A percentile compares a stretch with the other conserved stretches of the same genome.
phyloP scores from a whole-genome alignment of 768 basidiomycete genomes.

The Rickenella mellea region DNA sequence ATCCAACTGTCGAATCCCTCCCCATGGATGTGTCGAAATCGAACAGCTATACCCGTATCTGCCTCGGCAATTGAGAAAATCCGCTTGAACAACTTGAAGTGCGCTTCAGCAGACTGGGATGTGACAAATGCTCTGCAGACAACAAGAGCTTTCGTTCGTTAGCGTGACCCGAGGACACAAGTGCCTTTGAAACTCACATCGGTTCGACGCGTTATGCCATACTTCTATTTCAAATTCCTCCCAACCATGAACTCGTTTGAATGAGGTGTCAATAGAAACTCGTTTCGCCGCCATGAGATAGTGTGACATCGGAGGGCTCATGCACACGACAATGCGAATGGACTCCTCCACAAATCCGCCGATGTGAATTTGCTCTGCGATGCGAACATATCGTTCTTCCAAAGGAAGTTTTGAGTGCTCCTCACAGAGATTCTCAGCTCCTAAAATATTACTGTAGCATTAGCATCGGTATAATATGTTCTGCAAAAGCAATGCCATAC shows the following conservation, averaged over 20 bases:
- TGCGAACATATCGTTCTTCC: slow-evolving; percentile 13
- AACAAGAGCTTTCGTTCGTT: slow-evolving; percentile 17
- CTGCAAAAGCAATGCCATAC: slow-evolving; percentile 8
- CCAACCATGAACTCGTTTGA: slow-evolving; percentile 10
- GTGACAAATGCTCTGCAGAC: slow-evolving; percentile 16
- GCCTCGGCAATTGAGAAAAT: slow-evolving; percentile 14
- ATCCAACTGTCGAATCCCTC: slow-evolving; percentile 12
- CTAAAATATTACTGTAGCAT: slow-evolving; percentile 1
- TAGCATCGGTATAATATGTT: background rate
- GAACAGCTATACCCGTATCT: slow-evolving; percentile 12
- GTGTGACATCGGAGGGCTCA: slow-evolving; percentile 13
- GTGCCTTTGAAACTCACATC: slow-evolving; percentile 5
- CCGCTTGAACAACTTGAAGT: slow-evolving; percentile 12
- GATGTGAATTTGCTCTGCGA: slow-evolving; percentile 9
- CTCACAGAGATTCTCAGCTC: slow-evolving; percentile 2
- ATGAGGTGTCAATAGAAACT: slow-evolving; percentile 10
- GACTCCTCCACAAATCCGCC: slow-evolving; percentile 1
- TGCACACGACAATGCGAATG: slow-evolving; percentile 16
- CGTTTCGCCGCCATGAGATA: slow-evolving; percentile 7
- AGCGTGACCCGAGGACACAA: background rate
- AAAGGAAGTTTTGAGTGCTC: slow-evolving; percentile 2
- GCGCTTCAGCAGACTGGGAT: slow-evolving; percentile 16
- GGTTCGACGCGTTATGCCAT: slow-evolving; percentile 7
- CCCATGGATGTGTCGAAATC: slow-evolving; percentile 17
- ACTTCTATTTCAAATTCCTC: slow-evolving; percentile 13